These are phyloP conservation scores for Claviceps monticola DNA, from an alignment of 2,329 filamentous ascomycete genomes.

Conservation along the genomic window DNA sequence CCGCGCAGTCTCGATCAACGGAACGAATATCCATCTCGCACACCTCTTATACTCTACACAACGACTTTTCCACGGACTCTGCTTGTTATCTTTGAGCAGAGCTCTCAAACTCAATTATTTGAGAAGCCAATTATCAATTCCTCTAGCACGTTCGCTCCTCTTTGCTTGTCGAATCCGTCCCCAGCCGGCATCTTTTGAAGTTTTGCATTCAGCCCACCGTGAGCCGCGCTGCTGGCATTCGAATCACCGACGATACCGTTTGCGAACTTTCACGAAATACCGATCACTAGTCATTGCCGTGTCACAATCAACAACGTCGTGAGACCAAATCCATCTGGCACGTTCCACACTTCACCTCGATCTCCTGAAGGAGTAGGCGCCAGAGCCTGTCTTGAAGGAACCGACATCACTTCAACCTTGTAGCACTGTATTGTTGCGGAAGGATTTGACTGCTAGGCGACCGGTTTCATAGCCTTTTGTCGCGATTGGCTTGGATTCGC, in stretches of 20 bases:
- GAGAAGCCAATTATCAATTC: background rate
- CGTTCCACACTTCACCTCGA: too few relatives aligned
- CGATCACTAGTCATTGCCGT: background rate
- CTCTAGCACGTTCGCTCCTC: background rate
- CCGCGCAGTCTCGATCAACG: background rate
- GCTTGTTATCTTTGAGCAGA: background rate
- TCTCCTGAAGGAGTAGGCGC: too few relatives aligned
- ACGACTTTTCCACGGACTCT: background rate
- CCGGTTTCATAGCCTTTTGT: too few relatives aligned
- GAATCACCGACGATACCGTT: background rate
- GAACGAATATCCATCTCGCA: background rate
- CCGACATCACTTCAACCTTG: too few relatives aligned
- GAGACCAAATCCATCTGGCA: too few relatives aligned
- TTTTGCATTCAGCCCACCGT: background rate
- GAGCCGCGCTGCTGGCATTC: background rate
- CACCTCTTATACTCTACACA: background rate
- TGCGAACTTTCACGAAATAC: background rate
- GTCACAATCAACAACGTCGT: too few relatives aligned
- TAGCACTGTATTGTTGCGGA: too few relatives aligned
- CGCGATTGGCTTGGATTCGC: too few relatives aligned
- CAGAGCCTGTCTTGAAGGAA: too few relatives aligned
- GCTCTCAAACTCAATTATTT: background rate
- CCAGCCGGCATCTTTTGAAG: background rate
- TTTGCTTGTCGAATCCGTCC: background rate
- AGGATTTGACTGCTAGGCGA: too few relatives aligned